Evolutionary conservation across 2,329 filamentous ascomycete genomes (phyloP).

Genomic region (Hypoxylon sp.): DNA sequence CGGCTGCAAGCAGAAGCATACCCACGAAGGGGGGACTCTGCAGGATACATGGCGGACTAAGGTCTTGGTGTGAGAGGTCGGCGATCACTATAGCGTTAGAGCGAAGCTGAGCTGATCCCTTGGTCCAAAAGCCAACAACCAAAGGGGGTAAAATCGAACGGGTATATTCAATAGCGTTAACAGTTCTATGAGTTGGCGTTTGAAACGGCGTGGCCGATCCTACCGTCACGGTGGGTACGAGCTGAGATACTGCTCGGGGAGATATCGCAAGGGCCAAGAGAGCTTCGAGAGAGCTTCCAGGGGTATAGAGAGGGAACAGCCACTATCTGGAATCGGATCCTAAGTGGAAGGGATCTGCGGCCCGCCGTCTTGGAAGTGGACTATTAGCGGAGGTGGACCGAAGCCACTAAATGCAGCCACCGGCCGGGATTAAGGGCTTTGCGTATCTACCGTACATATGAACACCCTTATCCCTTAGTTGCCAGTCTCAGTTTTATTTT

Average conservation of each 20-base stretch:
- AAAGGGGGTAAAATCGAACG: slow-evolving; percentile 23
- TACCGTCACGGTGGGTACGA: slow-evolving; percentile 36
- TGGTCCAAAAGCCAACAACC: slow-evolving; percentile 16
- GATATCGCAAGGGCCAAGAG: slow-evolving; percentile 4
- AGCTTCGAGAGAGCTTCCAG: slow-evolving; percentile 6
- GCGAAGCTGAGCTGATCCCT: slow-evolving; percentile 25
- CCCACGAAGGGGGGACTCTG: slow-evolving; percentile 5
- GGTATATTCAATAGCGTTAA: slow-evolving; percentile 36
- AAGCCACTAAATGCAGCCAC: slow-evolving; percentile 39
- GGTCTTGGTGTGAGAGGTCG: slow-evolving; percentile 27
- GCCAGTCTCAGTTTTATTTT: background rate
- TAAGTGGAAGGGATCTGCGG: slow-evolving; percentile 40
- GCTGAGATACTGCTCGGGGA: slow-evolving; percentile 26
- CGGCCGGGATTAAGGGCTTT: slow-evolving; percentile 23
- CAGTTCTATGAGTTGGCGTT: slow-evolving; percentile 23
- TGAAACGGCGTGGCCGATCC: slow-evolving; percentile 24
- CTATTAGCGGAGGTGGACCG: slow-evolving; percentile 34
- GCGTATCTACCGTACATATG: background rate
- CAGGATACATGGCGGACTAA: slow-evolving; percentile 24
- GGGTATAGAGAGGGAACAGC: slow-evolving; percentile 13
- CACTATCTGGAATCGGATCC: slow-evolving; percentile 23
- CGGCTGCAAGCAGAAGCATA: slow-evolving; percentile 10
- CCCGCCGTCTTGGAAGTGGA: slow-evolving; percentile 35
- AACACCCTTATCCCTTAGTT: slow-evolving; percentile 1
- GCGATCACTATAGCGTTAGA: slow-evolving; percentile 42